These are phyloP conservation scores for Solanum appendiculatum DNA, from an alignment of 257 asterid species.

Conservation along the genomic window DNA sequence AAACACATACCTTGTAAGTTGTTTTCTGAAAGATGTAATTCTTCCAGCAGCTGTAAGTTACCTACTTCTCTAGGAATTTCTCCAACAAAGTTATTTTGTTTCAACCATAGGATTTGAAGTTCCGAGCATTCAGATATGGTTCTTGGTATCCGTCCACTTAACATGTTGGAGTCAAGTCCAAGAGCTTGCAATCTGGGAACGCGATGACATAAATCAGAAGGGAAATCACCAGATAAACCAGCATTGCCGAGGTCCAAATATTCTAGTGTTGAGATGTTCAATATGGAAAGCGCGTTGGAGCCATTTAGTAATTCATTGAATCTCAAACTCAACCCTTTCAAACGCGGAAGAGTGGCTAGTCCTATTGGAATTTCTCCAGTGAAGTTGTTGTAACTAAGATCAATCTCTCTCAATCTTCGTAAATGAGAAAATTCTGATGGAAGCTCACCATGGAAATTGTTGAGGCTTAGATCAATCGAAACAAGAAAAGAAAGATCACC, in stretches of 20 bases:
- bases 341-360: neutral
- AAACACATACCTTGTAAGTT: neutral
- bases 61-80: neutral
- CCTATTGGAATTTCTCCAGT: neutral
- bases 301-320: neutral
- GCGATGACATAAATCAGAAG: neutral
- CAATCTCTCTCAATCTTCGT: neutral
- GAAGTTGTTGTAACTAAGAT: neutral
- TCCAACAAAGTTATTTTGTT: neutral
- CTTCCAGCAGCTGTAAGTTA: neutral
- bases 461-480: constrained; percentile 11
- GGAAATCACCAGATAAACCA: neutral
- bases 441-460: constrained; percentile 8
- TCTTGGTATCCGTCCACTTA: neutral
- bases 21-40: constrained; percentile 1
- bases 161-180: neutral
- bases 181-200: neutral
- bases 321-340: neutral
- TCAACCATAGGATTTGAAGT: neutral
- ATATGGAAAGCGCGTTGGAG: neutral
- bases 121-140: neutral
- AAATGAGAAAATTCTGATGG: constrained; percentile 11
- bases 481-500: constrained; percentile 30
- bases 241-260: neutral
- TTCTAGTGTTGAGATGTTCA: neutral